Evolutionary conservation across 2,329 filamentous ascomycete species (phyloP).

Genomic region (Mariannaea sp.): DNA sequence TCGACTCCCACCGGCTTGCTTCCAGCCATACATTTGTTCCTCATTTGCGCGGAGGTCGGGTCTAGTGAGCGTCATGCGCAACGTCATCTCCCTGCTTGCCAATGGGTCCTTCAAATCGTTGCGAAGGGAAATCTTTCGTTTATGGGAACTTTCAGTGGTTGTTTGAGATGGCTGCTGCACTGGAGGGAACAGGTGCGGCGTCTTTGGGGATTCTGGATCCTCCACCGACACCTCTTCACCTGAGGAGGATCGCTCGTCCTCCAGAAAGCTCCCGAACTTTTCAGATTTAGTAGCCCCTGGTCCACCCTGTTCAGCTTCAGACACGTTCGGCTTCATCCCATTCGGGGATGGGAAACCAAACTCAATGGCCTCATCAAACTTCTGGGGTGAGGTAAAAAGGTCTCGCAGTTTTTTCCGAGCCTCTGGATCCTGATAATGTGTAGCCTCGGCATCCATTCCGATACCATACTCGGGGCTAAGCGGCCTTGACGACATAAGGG

Average conservation of each 20-base stretch:
- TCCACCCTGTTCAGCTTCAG: slow-evolving; percentile 28
- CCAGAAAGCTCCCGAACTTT: slow-evolving; percentile 61
- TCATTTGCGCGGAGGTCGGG: slow-evolving; percentile 82
- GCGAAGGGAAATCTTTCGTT: slow-evolving; percentile 2
- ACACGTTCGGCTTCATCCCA: slow-evolving; percentile 42
- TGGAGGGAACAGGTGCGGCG: slow-evolving; percentile 53
- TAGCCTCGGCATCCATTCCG: slow-evolving; percentile 69
- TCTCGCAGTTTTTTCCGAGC: slow-evolving; percentile 83
- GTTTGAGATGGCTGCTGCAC: slow-evolving; percentile 37
- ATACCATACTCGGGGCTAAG: slow-evolving; percentile 29
- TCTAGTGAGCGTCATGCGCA: slow-evolving; percentile 92
- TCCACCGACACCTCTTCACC: slow-evolving; percentile 60
- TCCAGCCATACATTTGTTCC: slow-evolving; percentile 73
- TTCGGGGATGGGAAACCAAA: slow-evolving; percentile 83
- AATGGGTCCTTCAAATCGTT: slow-evolving; percentile 55
- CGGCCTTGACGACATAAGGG: slow-evolving; percentile 57
- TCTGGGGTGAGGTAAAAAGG: slow-evolving; percentile 86
- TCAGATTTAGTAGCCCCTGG: slow-evolving; percentile 48
- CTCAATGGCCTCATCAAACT: slow-evolving; percentile 93
- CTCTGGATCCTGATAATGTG: slow-evolving; percentile 89
- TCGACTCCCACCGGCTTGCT: slow-evolving; percentile 48
- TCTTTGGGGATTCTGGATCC: slow-evolving; percentile 65
- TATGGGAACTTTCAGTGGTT: slow-evolving; percentile 32
- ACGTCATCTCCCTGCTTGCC: slow-evolving; percentile 83
- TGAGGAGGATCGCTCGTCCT: slow-evolving; percentile 62